Evolutionary conservation across 805 yeast species (phyloP).

Genomic region (Schwanniomyces vanrijiae): DNA sequence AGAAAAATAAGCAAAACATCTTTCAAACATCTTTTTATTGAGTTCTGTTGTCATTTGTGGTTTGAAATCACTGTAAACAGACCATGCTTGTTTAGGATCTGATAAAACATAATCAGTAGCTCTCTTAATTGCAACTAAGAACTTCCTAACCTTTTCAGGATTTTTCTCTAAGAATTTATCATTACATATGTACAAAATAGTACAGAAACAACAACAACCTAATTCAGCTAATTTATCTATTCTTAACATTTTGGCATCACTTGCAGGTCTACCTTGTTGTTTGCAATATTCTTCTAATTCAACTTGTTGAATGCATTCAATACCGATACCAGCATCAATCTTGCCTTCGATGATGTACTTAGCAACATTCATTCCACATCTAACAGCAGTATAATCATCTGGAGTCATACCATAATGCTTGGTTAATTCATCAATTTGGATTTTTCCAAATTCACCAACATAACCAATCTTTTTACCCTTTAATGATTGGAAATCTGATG

Average conservation of each 20-base stretch:
- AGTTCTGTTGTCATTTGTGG: constrained; percentile 44
- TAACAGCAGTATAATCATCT: constrained; percentile 54
- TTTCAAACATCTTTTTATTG: constrained; percentile 47
- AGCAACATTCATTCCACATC: constrained; percentile 63
- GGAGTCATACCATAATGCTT: constrained; percentile 57
- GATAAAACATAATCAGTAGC: constrained; percentile 50
- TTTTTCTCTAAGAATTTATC: constrained; percentile 48
- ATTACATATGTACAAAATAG: constrained; percentile 53
- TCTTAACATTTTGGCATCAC: constrained; percentile 55
- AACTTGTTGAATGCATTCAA: constrained; percentile 60
- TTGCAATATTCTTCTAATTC: constrained; percentile 52
- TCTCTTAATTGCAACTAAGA: constrained; percentile 48
- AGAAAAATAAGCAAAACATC: constrained; percentile 57
- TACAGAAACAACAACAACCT: constrained; percentile 61
- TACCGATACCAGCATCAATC: constrained; percentile 59
- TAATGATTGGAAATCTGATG: constrained; percentile 50
- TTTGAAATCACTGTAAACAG: constrained; percentile 46
- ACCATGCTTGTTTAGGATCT: constrained; percentile 47
- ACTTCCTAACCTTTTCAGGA: constrained; percentile 45
- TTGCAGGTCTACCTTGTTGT: constrained; percentile 40
- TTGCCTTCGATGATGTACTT: constrained; percentile 54
- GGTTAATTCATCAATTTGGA: constrained; percentile 56
- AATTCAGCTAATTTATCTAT: constrained; percentile 55
- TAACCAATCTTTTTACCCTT: constrained; percentile 56
- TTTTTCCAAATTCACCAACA: constrained; percentile 61